These are phyloP conservation scores for Leucogyrophana mollusca DNA, from an alignment of 768 basidiomycete genomes.

Conservation along the genomic window DNA sequence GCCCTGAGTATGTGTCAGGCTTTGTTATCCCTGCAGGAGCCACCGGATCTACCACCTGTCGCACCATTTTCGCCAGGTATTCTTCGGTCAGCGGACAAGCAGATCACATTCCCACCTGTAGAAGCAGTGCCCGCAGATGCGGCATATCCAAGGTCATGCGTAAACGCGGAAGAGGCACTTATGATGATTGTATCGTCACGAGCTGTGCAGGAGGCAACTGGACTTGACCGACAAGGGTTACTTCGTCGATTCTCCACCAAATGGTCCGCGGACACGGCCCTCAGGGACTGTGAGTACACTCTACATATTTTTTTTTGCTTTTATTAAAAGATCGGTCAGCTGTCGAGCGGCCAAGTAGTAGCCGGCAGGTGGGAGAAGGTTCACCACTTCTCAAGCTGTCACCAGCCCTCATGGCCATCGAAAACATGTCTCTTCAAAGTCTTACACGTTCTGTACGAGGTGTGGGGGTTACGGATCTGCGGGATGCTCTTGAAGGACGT, in stretches of 20 bases:
- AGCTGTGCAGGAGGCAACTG: slow-evolving; percentile 61
- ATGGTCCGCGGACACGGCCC: slow-evolving; percentile 77
- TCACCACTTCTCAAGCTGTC: slow-evolving; percentile 79
- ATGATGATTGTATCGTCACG: slow-evolving; percentile 49
- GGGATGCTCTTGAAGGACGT: slow-evolving; percentile 86
- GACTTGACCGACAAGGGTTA: slow-evolving; percentile 57
- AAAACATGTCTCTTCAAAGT: slow-evolving; percentile 87
- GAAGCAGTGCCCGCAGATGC: slow-evolving; percentile 18
- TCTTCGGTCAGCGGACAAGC: slow-evolving; percentile 44
- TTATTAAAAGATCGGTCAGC: slow-evolving; percentile 36
- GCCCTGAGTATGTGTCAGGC: slow-evolving; percentile 33
- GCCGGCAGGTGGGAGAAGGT: slow-evolving; percentile 67
- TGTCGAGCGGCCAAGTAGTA: slow-evolving; percentile 49
- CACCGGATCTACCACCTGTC: slow-evolving; percentile 36
- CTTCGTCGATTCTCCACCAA: slow-evolving; percentile 49
- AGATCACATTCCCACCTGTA: slow-evolving; percentile 39
- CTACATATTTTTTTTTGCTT: slow-evolving; percentile 10
- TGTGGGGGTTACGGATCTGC: slow-evolving; percentile 83
- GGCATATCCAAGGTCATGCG: slow-evolving; percentile 34
- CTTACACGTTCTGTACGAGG: slow-evolving; percentile 75
- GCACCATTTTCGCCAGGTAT: slow-evolving; percentile 35
- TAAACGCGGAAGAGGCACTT: slow-evolving; percentile 57
- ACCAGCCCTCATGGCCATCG: slow-evolving; percentile 86
- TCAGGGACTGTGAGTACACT: slow-evolving; percentile 73
- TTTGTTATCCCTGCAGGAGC: slow-evolving; percentile 39